Conservation (phyloP, 768 basidiomycete species). For the Paxillus rubicundulus region DNA sequence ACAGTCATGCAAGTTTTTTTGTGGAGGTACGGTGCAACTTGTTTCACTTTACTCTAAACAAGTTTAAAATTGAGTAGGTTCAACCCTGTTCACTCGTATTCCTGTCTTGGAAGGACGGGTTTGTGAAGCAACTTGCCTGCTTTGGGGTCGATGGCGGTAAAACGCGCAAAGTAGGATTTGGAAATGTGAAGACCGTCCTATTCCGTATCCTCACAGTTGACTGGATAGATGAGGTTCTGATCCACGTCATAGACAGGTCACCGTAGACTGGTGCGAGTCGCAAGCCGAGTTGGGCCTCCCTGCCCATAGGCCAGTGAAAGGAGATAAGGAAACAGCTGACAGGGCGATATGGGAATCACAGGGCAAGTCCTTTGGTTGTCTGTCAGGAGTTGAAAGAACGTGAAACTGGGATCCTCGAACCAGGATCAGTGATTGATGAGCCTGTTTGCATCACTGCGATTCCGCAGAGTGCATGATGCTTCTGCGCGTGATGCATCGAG, state of each 20-base stretch:
- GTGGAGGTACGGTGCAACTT: slow-evolving; percentile 10
- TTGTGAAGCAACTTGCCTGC: neutral
- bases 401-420: neutral
- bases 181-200: neutral
- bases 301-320: too few relatives aligned
- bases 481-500: slow-evolving; percentile 6
- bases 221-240: neutral
- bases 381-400: too few relatives aligned
- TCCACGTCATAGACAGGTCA: neutral
- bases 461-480: too few relatives aligned
- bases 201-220: neutral
- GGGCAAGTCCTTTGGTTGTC: too few relatives aligned
- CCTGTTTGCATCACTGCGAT: neutral
- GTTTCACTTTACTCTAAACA: neutral
- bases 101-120: neutral
- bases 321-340: neutral
- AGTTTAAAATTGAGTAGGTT: neutral
- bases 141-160: too few relatives aligned
- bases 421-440: too few relatives aligned
- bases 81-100: neutral
- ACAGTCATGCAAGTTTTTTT: neutral
- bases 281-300: too few relatives aligned
- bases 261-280: neutral
- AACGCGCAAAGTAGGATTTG: neutral
- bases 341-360: neutral